phyloP scores from a whole-genome alignment of 2,329 filamentous ascomycete genomes.

The Saccharata proteae region DNA sequence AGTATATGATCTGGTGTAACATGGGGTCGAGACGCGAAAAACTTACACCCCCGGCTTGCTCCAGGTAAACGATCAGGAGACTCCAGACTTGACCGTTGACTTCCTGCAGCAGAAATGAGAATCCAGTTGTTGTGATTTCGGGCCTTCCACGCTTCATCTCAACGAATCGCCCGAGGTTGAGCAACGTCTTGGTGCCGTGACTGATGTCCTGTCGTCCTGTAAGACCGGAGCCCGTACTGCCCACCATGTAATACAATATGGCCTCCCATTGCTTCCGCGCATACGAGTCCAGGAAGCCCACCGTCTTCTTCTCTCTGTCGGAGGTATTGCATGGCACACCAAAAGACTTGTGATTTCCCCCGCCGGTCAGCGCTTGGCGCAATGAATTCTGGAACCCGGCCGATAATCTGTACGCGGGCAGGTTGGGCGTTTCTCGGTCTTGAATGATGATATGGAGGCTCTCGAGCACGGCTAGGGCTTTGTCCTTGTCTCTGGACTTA shows the following conservation, averaged over 20 bases:
- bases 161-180: slow-evolving; percentile 72
- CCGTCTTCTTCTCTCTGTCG: slow-evolving; percentile 51
- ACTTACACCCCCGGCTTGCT: slow-evolving; percentile 56
- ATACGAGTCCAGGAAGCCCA: slow-evolving; percentile 64
- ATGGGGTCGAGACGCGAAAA: not conserved
- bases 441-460: slow-evolving; percentile 71
- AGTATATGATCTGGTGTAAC: slow-evolving; percentile 6
- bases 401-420: slow-evolving; percentile 63
- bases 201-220: slow-evolving; percentile 33
- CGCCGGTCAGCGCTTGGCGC: slow-evolving; percentile 75
- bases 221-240: slow-evolving; percentile 40
- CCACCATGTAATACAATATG: slow-evolving; percentile 90
- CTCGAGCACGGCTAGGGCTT: slow-evolving; percentile 68
- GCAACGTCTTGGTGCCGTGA: slow-evolving; percentile 65
- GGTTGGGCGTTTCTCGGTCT: slow-evolving; percentile 43
- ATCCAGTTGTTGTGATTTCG: slow-evolving; percentile 82
- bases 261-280: slow-evolving; percentile 88
- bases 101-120: slow-evolving; percentile 88
- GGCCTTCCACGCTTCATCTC: slow-evolving; percentile 45
- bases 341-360: slow-evolving; percentile 76
- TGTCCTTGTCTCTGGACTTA: slow-evolving; percentile 59
- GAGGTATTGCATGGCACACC: slow-evolving; percentile 66
- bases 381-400: slow-evolving; percentile 74
- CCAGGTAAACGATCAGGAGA: slow-evolving; percentile 82
- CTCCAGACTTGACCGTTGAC: slow-evolving; percentile 97